Conservation (phyloP, 2,329 filamentous ascomycete genomes). For the Colletotrichum tanaceti region DNA sequence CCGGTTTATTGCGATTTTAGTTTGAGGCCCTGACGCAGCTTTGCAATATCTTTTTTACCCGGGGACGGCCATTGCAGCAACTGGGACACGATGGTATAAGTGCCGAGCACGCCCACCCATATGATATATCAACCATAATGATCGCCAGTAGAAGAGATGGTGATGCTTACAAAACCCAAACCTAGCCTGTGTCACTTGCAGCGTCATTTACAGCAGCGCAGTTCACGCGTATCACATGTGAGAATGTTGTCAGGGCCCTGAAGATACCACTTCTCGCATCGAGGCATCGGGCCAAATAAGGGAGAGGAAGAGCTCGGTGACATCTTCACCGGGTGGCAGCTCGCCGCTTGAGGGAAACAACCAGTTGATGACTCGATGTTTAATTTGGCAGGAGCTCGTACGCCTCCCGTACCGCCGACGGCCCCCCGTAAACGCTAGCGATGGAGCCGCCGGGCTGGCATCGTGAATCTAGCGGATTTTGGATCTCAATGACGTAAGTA, state of each 20-base stretch:
- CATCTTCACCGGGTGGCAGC: slow-evolving; percentile 21
- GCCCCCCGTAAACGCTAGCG: slow-evolving; percentile 33
- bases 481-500: slow-evolving; percentile 33
- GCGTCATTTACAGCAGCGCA: background rate
- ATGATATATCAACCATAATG: background rate
- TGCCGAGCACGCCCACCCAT: background rate
- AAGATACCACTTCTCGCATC: background rate
- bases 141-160: background rate
- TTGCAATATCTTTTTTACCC: background rate
- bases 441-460: slow-evolving; percentile 36
- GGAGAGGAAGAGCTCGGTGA: slow-evolving; percentile 5
- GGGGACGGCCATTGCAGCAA: background rate
- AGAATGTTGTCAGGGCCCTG: background rate
- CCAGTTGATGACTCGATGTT: background rate
- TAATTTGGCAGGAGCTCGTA: slow-evolving; percentile 16
- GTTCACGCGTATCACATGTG: background rate
- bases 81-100: background rate
- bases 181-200: background rate
- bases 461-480: slow-evolving; percentile 32
- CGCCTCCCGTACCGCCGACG: slow-evolving; percentile 18
- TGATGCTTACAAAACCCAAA: background rate
- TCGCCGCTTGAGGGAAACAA: slow-evolving; percentile 4
- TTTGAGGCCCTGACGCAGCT: too few relatives aligned
- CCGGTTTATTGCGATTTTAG: too few relatives aligned
- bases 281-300: slow-evolving; percentile 7